phyloP scores from a whole-genome alignment of 441 rosid genomes.

The Brassica hybrid region DNA sequence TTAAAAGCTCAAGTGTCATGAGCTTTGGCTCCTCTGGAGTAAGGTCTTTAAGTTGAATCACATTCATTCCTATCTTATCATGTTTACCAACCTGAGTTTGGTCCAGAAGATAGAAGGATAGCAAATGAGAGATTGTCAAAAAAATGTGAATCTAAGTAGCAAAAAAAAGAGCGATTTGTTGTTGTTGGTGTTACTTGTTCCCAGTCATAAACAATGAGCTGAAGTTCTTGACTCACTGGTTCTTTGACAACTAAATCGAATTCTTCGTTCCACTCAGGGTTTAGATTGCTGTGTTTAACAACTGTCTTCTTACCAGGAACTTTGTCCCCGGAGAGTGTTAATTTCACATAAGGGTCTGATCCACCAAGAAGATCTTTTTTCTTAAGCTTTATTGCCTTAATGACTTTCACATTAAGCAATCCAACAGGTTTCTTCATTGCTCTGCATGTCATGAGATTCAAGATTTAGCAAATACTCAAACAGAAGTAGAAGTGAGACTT shows the following conservation, averaged over 20 bases:
- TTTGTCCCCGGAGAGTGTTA: constrained; percentile 81
- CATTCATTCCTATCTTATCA: constrained; percentile 73
- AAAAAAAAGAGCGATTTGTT: no score
- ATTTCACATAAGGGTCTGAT: constrained; percentile 91
- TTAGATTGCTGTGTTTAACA: constrained; percentile 87
- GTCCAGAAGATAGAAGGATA: not conserved
- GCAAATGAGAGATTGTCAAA: not conserved
- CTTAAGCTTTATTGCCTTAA: constrained; percentile 78
- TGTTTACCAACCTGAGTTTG: constrained; percentile 60
- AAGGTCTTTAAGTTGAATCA: constrained; percentile 56
- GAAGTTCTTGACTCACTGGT: constrained; percentile 68
- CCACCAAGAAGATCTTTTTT: constrained; percentile 90
- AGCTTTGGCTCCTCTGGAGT: constrained; percentile 65
- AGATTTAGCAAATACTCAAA: constrained; percentile 23
- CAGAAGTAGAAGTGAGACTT: not conserved
- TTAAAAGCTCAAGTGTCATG: constrained; percentile 60
- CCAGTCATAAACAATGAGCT: constrained; percentile 76
- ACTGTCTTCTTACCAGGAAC: constrained; percentile 77
- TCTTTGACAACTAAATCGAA: constrained; percentile 76
- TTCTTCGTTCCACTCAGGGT: constrained; percentile 99
- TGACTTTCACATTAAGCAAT: constrained; percentile 71
- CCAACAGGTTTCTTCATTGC: constrained; percentile 89
- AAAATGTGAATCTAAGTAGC: not conserved
- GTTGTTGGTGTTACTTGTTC: constrained; percentile 50
- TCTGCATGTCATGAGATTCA: constrained; percentile 54